phyloP scores from a whole-genome alignment of 2,329 filamentous ascomycete species.

The Dothistroma pini region DNA sequence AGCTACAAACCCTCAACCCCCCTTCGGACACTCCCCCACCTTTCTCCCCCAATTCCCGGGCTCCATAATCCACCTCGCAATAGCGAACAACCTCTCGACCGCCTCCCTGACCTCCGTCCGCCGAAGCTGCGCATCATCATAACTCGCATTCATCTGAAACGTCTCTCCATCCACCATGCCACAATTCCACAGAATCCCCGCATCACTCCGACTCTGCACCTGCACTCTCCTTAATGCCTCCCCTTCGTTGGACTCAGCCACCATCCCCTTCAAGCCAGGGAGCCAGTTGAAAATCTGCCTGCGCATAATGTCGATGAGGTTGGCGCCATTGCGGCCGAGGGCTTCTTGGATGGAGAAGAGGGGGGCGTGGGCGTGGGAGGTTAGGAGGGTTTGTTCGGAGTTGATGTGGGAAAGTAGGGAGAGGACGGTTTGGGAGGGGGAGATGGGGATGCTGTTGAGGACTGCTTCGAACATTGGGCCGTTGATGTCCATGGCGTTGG shows the following conservation, averaged over 20 bases:
- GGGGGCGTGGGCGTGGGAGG: conserved; percentile 8
- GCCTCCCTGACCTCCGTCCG: conserved; percentile 7
- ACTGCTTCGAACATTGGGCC: conserved; percentile 14
- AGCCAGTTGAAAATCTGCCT: conserved; percentile 15
- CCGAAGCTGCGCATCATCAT: conserved; percentile 11
- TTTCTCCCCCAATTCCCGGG: conserved; percentile 1
- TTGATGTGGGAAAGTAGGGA: background rate
- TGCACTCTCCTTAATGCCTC: background rate
- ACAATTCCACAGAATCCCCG: conserved; percentile 12
- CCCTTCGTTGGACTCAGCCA: background rate
- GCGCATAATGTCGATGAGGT: background rate
- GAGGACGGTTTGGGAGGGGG: background rate
- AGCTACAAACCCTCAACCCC: background rate
- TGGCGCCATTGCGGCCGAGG: conserved; percentile 1
- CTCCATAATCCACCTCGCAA: conserved; percentile 4
- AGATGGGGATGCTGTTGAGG: conserved; percentile 3
- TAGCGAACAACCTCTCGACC: conserved; percentile 1
- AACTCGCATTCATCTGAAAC: conserved; percentile 6
- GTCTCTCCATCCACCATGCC: conserved; percentile 2
- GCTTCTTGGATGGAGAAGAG: conserved; percentile 1
- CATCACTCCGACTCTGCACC: conserved; percentile 5
- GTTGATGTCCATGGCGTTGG: conserved; percentile 14
- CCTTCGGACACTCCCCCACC: background rate
- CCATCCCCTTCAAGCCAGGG: background rate
- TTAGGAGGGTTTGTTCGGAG: background rate